Evolutionary conservation across 1,139 yeast genomes (phyloP).

Genomic region (Blastobotrys persicus): DNA sequence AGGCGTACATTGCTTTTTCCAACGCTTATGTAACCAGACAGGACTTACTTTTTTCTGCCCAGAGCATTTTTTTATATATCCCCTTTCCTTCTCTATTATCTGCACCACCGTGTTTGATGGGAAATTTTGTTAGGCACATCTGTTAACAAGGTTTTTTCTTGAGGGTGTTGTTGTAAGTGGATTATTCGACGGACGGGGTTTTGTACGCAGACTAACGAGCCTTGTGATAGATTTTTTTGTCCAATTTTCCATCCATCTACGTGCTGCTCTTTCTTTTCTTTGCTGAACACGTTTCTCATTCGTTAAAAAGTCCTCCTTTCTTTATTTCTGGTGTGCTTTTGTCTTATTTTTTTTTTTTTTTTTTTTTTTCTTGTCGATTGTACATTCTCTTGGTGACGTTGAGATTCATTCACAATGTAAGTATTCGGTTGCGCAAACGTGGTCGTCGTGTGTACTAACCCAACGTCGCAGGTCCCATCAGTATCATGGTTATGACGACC

Average conservation of each 20-base stretch:
- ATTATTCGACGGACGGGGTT: neutral
- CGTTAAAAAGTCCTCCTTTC: neutral
- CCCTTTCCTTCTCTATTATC: constrained; percentile 5
- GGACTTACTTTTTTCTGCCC: neutral
- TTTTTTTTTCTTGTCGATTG: constrained; percentile 5
- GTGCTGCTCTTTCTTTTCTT: constrained; percentile 1
- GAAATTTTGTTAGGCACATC: neutral
- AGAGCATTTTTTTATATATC: neutral
- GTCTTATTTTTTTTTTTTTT: constrained; percentile 7
- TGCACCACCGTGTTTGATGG: neutral
- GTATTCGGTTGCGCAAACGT: neutral
- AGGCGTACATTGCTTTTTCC: neutral
- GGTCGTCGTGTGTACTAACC: neutral
- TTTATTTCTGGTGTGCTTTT: neutral
- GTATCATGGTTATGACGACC: constrained; percentile 11
- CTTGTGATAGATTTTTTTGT: too few relatives aligned
- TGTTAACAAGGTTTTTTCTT: neutral
- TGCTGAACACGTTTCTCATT: neutral
- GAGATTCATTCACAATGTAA: constrained; percentile 14
- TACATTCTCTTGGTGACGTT: neutral
- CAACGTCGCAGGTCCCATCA: neutral
- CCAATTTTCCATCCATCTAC: neutral
- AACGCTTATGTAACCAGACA: neutral
- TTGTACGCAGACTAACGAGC: neutral
- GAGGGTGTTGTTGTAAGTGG: neutral